phyloP scores from a whole-genome alignment of 495 filamentous ascomycete genomes.

The Neurospora tetrasperma region DNA sequence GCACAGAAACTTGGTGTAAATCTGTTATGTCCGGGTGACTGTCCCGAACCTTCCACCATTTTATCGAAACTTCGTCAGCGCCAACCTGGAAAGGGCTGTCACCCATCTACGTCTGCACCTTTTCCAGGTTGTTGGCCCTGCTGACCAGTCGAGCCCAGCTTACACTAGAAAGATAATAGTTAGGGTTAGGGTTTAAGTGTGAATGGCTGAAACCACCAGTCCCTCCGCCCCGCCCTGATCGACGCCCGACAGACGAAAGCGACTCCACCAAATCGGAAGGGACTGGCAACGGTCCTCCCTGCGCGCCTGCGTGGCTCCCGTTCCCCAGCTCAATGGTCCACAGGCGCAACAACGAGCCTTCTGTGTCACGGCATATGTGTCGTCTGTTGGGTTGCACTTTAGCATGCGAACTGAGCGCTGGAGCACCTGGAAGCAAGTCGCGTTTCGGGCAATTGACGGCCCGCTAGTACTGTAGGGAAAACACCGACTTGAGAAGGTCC shows the following conservation, averaged over 20 bases:
- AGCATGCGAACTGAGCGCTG: not conserved
- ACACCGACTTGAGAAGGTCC: not conserved
- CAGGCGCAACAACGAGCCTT: not conserved
- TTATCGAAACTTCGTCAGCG: not conserved
- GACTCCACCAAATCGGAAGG: not conserved
- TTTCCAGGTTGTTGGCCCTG: not conserved
- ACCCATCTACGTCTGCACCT: not conserved
- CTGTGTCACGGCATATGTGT: not conserved
- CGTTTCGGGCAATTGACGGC: conserved; percentile 9
- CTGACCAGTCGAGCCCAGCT: not conserved
- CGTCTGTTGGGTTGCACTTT: not conserved
- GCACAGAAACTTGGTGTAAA: not conserved
- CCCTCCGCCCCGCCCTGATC: not conserved
- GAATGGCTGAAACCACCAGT: not conserved
- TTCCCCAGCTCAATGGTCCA: not conserved
- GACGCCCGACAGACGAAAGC: not conserved
- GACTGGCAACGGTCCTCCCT: not conserved
- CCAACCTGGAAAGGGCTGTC: not conserved
- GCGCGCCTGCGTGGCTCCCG: not conserved
- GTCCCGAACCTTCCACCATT: not conserved
- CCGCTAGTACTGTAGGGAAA: conserved; percentile 3
- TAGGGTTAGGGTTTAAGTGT: not conserved
- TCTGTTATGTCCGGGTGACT: not conserved
- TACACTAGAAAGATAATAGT: not conserved
- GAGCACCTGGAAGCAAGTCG: not conserved